Percentiles rank a stretch among this genome's conserved stretches.
Evolutionary conservation across 805 yeast species (phyloP).

Genomic region (Barnettozyma vustinii): DNA sequence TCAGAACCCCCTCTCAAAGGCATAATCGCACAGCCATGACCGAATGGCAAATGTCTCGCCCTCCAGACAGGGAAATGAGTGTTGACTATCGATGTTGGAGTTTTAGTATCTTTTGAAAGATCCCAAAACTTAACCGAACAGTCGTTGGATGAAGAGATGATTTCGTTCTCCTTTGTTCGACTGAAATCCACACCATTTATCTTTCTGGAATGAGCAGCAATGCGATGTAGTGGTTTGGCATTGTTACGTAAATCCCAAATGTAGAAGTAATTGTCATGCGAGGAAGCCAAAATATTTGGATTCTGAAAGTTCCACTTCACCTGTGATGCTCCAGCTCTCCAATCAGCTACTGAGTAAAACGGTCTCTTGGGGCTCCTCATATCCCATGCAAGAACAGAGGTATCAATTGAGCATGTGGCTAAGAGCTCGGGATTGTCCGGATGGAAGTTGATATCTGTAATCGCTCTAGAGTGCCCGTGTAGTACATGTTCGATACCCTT

Average conservation of each 20-base stretch:
- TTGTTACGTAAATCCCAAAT: slow-evolving; percentile 90
- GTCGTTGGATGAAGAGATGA: slow-evolving; percentile 86
- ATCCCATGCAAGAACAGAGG: slow-evolving; percentile 88
- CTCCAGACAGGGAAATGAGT: slow-evolving; percentile 86
- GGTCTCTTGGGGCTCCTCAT: slow-evolving; percentile 75
- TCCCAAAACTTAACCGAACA: slow-evolving; percentile 82
- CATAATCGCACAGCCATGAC: slow-evolving; percentile 81
- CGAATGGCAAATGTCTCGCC: slow-evolving; percentile 87
- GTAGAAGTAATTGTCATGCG: slow-evolving; percentile 76
- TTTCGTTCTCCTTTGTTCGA: slow-evolving; percentile 47
- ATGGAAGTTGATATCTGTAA: slow-evolving; percentile 92
- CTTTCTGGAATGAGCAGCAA: slow-evolving; percentile 77
- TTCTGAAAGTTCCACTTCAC: slow-evolving; percentile 87
- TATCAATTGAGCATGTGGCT: slow-evolving; percentile 92
- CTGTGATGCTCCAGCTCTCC: slow-evolving; percentile 92
- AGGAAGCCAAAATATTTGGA: slow-evolving; percentile 72
- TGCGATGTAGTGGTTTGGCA: slow-evolving; percentile 60
- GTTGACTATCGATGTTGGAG: slow-evolving; percentile 53
- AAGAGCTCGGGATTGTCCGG: slow-evolving; percentile 78
- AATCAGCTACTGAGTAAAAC: slow-evolving; percentile 77
- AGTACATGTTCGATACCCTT: slow-evolving; percentile 81
- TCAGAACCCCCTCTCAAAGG: slow-evolving; percentile 83
- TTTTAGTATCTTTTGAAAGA: slow-evolving; percentile 33
- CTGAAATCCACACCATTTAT: slow-evolving; percentile 88
- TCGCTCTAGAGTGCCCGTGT: slow-evolving; percentile 89